These are phyloP conservation scores for Pseudotsuga menziesii DNA, from an alignment of 75 land plant genomes.

Conservation along the genomic window DNA sequence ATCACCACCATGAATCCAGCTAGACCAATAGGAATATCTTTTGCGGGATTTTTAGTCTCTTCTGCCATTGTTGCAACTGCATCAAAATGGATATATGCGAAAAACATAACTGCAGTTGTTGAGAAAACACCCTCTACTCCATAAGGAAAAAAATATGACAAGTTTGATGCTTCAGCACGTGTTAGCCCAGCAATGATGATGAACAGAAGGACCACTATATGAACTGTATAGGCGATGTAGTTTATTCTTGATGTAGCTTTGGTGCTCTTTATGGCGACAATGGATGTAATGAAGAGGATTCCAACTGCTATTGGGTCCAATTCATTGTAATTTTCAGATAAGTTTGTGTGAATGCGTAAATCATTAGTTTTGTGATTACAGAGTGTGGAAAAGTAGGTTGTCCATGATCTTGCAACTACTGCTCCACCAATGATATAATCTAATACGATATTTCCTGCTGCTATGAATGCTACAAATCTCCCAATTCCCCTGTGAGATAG, in stretches of 20 bases:
- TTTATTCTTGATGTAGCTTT: constrained; percentile 63
- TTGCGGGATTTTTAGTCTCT: constrained; percentile 54
- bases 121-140: constrained; percentile 65
- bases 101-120: no score
- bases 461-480: constrained; percentile 57
- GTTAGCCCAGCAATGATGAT: constrained; percentile 70
- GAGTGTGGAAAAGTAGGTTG: constrained; percentile 73
- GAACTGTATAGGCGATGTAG: constrained; percentile 51
- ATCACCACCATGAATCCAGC: constrained; percentile 52
- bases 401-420: constrained; percentile 71
- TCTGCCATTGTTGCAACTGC: constrained; percentile 67
- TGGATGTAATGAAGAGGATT: not conserved
- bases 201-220: constrained; percentile 54
- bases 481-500: constrained; percentile 43
- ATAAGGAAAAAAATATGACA: constrained; percentile 43
- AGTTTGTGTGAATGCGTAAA: constrained; percentile 42
- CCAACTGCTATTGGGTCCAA: constrained; percentile 70
- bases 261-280: constrained; percentile 45
- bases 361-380: constrained; percentile 2
- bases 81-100: constrained; percentile 77
- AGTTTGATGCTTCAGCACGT: constrained; percentile 44
- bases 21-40: constrained; percentile 69
- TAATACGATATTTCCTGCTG: constrained; percentile 71
- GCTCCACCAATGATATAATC: constrained; percentile 64
- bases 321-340: constrained; percentile 41